Percentiles rank a stretch among this genome's conserved stretches.
phyloP scores from a whole-genome alignment of 495 filamentous ascomycete genomes.

The Aspergillus homomorphus region DNA sequence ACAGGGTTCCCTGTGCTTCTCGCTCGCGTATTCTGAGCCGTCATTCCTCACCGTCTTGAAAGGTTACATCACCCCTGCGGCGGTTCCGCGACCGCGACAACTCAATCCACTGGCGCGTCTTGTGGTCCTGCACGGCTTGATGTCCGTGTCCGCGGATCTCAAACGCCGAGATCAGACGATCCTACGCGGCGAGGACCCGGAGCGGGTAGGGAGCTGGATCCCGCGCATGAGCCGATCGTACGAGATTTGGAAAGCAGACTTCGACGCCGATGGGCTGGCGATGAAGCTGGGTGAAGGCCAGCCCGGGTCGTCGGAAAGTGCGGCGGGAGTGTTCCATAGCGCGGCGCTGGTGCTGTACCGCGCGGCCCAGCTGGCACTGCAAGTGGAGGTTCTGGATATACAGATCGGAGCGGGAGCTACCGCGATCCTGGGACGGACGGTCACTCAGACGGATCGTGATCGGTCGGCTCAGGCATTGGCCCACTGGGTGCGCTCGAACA shows the following conservation, averaged over 20 bases:
- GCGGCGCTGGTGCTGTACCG: constrained; percentile 49
- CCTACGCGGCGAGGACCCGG: constrained; percentile 34
- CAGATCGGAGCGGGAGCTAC: constrained; percentile 54
- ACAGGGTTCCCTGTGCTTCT: constrained; percentile 16
- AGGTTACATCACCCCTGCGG: constrained; percentile 45
- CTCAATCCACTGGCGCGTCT: constrained; percentile 48
- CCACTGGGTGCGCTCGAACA: constrained; percentile 36
- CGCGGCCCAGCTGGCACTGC: constrained; percentile 46
- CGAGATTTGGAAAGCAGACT: constrained; percentile 52
- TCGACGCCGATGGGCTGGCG: constrained; percentile 42
- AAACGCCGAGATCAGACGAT: constrained; percentile 55
- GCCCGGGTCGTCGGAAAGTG: constrained; percentile 36
- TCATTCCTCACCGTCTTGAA: constrained; percentile 49
- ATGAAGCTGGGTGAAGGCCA: constrained; percentile 30
- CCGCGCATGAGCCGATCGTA: constrained; percentile 48
- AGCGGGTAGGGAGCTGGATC: constrained; percentile 45
- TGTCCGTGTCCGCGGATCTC: constrained; percentile 56
- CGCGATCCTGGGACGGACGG: constrained; percentile 48
- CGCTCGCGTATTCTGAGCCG: constrained; percentile 18
- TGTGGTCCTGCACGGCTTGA: constrained; percentile 51
- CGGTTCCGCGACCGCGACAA: constrained; percentile 28
- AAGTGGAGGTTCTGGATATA: constrained; percentile 52
- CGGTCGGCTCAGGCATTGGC: constrained; percentile 43
- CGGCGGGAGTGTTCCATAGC: constrained; percentile 30
- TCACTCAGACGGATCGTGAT: constrained; percentile 43